Base-by-base conservation (phyloP, 2,329 filamentous ascomycete genomes). In the Penicillium verrucosum region DNA sequence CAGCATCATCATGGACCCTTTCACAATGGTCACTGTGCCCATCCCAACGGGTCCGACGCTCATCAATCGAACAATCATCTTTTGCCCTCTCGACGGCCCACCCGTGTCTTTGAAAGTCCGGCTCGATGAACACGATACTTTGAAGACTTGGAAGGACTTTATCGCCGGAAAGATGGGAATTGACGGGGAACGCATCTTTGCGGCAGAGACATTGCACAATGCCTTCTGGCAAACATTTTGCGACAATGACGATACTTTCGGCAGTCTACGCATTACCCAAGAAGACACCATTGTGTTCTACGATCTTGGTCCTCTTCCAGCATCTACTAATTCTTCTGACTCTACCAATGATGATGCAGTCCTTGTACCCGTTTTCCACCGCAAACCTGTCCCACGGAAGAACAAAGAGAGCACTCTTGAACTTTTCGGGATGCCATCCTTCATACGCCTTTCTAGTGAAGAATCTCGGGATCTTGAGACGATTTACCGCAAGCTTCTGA, bases 1-100 rank as follows among this genome's bases (percentile, higher is more conserved):
- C 75, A 97, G 92, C 82, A 96, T 99, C 67, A 97, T 94, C 0
- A 99, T 99, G 69, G 94, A 99, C 71, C 94, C 94, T 0, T 99
- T 96, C 80, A 97, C 92, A 73, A 94, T 95, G 63, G 78, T 99
- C 57, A 97, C 94, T 0, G 79, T 99, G 25, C 94, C 95, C 56
- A 79, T 99, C 34, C 94, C 52, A 30, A 21, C 94, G 0, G 85
- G 96, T 53, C 89, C 94, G 71, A 92, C 88, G 62, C 82, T 90
- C 43, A 96, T 91, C 89, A 81, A 80, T 57, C 88, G 88, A 62
- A 81, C 82, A 1, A 79, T 97, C 64, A 87, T 84, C 54, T 97
- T 89, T 71, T 88, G 90, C 58, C 92, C 92, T 2, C 77, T 94
- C 1, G 85, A 88, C 57, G 86, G 89, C 53, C 77, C 78, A 2